Evolutionary conservation across 352 stramenopile species (phyloP).

Genomic region (Pythium myriotylum): DNA sequence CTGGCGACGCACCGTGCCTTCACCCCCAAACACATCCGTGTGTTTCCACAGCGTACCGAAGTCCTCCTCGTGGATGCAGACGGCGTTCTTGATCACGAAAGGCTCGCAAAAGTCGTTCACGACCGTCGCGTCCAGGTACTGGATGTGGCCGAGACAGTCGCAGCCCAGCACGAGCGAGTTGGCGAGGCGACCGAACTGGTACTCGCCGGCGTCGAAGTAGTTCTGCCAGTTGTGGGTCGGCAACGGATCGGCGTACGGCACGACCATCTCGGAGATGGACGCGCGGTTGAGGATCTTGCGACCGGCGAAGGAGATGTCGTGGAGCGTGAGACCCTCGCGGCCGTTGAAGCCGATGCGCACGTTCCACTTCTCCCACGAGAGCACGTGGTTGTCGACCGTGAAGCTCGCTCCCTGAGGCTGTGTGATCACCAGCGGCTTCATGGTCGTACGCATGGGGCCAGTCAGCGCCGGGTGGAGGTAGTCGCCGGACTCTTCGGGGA

Average conservation of each 20-base stretch:
- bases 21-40: constrained; percentile 40
- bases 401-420: constrained; percentile 81
- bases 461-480: constrained; percentile 46
- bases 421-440: constrained; percentile 70
- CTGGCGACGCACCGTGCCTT: constrained; percentile 51
- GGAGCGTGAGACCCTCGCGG: constrained; percentile 76
- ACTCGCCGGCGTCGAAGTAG: constrained; percentile 87
- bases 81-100: constrained; percentile 57
- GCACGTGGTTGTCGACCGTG: constrained; percentile 59
- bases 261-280: constrained; percentile 85
- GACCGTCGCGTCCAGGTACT: constrained; percentile 81
- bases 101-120: constrained; percentile 57
- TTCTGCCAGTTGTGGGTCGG: constrained; percentile 79
- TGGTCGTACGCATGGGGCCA: constrained; percentile 42
- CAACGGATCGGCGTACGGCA: constrained; percentile 78
- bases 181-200: constrained; percentile 73
- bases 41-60: constrained; percentile 82
- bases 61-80: constrained; percentile 89
- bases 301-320: constrained; percentile 64
- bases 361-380: constrained; percentile 83
- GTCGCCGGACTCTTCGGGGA: constrained; percentile 45
- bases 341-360: constrained; percentile 84
- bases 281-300: constrained; percentile 63
- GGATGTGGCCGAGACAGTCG: constrained; percentile 83
- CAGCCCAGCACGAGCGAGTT: constrained; percentile 84